Evolutionary conservation across 768 basidiomycete species (phyloP), one percentile per base, ranked within the genome.

Genomic region (Russula foetens): DNA sequence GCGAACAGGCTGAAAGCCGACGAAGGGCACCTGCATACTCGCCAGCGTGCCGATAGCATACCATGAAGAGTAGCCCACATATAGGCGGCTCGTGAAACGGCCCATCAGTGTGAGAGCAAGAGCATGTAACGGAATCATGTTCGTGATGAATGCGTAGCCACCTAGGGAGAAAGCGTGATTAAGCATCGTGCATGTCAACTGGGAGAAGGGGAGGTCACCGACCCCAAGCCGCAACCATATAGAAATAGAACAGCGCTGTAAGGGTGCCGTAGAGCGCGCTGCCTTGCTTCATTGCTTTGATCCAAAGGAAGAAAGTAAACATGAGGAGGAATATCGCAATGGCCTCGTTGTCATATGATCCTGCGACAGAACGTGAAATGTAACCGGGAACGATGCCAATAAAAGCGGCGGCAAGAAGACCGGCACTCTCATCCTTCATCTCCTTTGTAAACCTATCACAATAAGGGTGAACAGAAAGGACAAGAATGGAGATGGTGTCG

Each of bases 161-260:
- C 92, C 91, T 92, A 52, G 12, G 24, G 35, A 12, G 63, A 44
- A 44, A 43, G 49, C 29, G 28, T 7, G 12, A 17, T 28, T 23
- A n/a, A n/a, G n/a, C n/a, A n/a, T 45, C 21, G 21, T 41, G 21
- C 17, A 17, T 33, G 21, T 9, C 53, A 39, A 21, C 28, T 31
- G 12, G 14, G 14, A 35, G 11, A 12, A 12, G 11, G 31, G 43
- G 28, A 4, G 75, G 82, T 60, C 67, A 89, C 96, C 4, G 21
- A 54, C 53, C 97, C 97, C 97, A 99, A 31, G 97, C 97, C 54
- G 97, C 96, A n/a, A 99, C 97, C 97, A 99, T 99, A 81, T 98
- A 99, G 67, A 98, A 98, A 76, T 99, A 99, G 76, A 98, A 98
- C 3, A 98, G 75, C 19, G 95, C 97, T 47, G 97, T 86, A 43